phyloP scores from a whole-genome alignment of 306 rosid genomes.

The Vigna nakashimae region DNA sequence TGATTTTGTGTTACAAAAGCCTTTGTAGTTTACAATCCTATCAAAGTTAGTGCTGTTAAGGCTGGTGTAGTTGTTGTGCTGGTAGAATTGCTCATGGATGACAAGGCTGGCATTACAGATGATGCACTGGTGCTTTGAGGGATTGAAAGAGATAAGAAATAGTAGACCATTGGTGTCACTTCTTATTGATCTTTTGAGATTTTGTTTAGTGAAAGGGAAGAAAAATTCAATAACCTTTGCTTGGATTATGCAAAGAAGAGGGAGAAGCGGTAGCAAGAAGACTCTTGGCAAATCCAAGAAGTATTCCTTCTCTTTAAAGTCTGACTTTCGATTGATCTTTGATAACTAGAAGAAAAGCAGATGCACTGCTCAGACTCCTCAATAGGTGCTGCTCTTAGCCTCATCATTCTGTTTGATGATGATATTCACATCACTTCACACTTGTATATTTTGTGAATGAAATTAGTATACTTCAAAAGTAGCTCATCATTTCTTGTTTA shows the following conservation, averaged over 20 bases:
- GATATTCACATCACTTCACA: conserved; percentile 26
- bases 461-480: conserved; percentile 35
- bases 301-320: conserved; percentile 84
- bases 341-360: conserved; percentile 83
- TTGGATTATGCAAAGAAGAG: conserved; percentile 89
- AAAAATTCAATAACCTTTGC: conserved; percentile 72
- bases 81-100: conserved; percentile 77
- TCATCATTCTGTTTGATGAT: conserved; percentile 53
- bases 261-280: conserved; percentile 75
- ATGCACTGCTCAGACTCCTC: conserved; percentile 81
- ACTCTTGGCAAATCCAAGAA: conserved; percentile 74
- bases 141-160: conserved; percentile 73
- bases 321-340: conserved; percentile 77
- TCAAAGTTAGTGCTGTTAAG: conserved; percentile 62
- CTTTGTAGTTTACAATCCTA: conserved; percentile 69
- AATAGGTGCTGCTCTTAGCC: conserved; percentile 80
- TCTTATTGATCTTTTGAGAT: conserved; percentile 83
- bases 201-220: conserved; percentile 88
- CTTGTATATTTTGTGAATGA: conserved; percentile 57
- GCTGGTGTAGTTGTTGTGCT: conserved; percentile 71
- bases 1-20: too few relatives aligned
- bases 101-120: conserved; percentile 83
- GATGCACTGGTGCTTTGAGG: conserved; percentile 80
- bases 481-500: conserved; percentile 33
- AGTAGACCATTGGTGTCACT: conserved; percentile 69